Conservation (phyloP, 306 rosid species). For the Purshia tridentata region DNA sequence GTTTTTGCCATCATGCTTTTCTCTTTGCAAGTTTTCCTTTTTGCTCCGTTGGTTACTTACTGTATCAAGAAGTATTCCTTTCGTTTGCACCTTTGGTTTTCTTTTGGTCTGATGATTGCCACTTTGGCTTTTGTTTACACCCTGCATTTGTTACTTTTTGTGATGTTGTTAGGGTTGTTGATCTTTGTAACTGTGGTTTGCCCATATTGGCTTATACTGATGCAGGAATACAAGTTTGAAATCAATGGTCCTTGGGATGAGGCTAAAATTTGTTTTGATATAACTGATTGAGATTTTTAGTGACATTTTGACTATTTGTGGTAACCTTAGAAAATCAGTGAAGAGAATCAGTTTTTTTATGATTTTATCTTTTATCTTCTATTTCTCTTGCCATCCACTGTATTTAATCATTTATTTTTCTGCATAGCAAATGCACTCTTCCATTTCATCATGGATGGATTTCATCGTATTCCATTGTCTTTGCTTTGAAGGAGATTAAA, state of each 20-base stretch:
- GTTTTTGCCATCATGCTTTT: constrained; percentile 84
- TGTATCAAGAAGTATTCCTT: constrained; percentile 75
- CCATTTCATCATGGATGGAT: neutral
- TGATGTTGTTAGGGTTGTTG: constrained; percentile 62
- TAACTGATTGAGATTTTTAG: constrained; percentile 54
- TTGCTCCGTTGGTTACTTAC: constrained; percentile 78
- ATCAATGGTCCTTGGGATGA: constrained; percentile 98
- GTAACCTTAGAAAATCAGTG: neutral
- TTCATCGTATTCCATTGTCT: neutral
- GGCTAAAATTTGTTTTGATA: constrained; percentile 90
- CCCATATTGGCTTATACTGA: constrained; percentile 85
- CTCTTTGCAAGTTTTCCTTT: constrained; percentile 85
- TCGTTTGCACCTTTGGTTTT: constrained; percentile 64
- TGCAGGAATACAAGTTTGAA: constrained; percentile 86
- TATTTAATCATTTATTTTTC: neutral
- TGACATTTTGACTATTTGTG: neutral
- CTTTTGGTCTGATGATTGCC: constrained; percentile 54
- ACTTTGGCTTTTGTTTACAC: constrained; percentile 61
- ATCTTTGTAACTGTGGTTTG: constrained; percentile 74
- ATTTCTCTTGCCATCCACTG: neutral
- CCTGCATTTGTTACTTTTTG: constrained; percentile 58
- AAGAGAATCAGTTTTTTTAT: neutral
- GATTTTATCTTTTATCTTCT: neutral
- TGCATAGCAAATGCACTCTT: neutral
- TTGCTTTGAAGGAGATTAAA: neutral